A percentile compares a stretch with the other conserved stretches of the same genome.
Evolutionary conservation across 2,329 filamentous ascomycete genomes (phyloP).

Genomic region (Nakataea oryzae): DNA sequence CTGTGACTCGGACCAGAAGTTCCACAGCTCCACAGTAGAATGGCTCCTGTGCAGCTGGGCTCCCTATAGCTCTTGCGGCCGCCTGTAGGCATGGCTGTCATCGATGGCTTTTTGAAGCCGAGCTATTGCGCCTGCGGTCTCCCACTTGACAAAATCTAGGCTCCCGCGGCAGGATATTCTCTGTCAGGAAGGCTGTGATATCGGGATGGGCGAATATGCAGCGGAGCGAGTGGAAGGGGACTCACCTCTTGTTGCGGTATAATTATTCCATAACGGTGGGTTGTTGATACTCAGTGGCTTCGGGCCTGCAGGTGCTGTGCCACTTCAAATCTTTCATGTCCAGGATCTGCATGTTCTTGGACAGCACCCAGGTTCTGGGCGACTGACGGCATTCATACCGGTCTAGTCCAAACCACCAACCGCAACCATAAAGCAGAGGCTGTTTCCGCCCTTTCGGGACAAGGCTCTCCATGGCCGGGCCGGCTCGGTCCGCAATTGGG

Average conservation of each 20-base stretch:
- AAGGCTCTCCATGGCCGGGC: too few species aligned
- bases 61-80: not conserved
- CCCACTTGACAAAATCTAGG: not conserved
- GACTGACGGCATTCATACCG: too few species aligned
- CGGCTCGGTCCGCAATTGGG: too few species aligned
- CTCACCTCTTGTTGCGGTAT: not conserved
- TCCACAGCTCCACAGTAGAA: too few species aligned
- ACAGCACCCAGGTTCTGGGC: not conserved
- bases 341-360: not conserved
- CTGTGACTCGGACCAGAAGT: not conserved
- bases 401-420: not conserved
- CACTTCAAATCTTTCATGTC: not conserved
- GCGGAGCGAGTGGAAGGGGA: not conserved
- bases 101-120: not conserved
- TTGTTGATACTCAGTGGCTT: not conserved
- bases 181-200: not conserved
- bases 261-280: not conserved
- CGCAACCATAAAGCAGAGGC: too few species aligned
- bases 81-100: too few species aligned
- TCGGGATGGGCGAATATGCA: too few species aligned
- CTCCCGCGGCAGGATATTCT: not conserved
- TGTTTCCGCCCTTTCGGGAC: too few species aligned
- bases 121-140: not conserved
- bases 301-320: not conserved
- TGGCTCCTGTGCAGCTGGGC: not conserved